Conservation (phyloP, 2,329 filamentous ascomycete genomes). For the Phialophora macrospora region DNA sequence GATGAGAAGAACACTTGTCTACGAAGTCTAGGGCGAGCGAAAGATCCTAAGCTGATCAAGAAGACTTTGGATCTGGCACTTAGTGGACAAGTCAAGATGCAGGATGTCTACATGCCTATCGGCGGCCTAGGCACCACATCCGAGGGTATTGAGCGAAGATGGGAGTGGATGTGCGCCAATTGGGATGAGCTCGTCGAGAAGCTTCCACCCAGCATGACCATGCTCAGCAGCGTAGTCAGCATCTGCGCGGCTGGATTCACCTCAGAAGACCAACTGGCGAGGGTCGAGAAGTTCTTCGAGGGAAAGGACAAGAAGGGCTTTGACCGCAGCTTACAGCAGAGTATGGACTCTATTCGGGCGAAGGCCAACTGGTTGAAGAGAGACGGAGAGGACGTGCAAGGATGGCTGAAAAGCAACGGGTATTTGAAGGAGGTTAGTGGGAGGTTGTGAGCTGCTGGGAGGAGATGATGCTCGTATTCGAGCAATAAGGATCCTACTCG, state of each 20-base stretch:
- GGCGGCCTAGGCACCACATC: constrained; percentile 76
- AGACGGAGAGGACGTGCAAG: constrained; percentile 75
- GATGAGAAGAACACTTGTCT: constrained; percentile 93
- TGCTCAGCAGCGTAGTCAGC: constrained; percentile 82
- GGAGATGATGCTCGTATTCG: background rate
- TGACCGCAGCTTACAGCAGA: constrained; percentile 87
- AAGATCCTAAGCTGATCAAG: constrained; percentile 78
- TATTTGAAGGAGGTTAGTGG: constrained; percentile 49
- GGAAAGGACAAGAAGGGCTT: constrained; percentile 84
- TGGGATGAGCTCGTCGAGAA: constrained; percentile 84
- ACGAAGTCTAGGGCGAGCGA: constrained; percentile 78
- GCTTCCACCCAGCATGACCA: constrained; percentile 82
- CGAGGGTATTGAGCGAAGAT: constrained; percentile 79
- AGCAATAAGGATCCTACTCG: too few species aligned
- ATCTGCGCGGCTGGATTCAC: constrained; percentile 84
- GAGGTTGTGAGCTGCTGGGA: constrained; percentile 11
- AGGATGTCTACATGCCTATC: constrained; percentile 91
- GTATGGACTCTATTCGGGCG: constrained; percentile 78
- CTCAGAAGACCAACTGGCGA: constrained; percentile 72
- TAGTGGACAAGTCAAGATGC: constrained; percentile 83
- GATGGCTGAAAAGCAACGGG: constrained; percentile 70
- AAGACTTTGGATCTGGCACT: constrained; percentile 76
- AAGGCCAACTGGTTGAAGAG: constrained; percentile 82
- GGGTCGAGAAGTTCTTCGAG: constrained; percentile 80
- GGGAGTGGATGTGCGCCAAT: constrained; percentile 81